phyloP scores from a whole-genome alignment of 768 basidiomycete species.

The Crucibulum laeve region DNA sequence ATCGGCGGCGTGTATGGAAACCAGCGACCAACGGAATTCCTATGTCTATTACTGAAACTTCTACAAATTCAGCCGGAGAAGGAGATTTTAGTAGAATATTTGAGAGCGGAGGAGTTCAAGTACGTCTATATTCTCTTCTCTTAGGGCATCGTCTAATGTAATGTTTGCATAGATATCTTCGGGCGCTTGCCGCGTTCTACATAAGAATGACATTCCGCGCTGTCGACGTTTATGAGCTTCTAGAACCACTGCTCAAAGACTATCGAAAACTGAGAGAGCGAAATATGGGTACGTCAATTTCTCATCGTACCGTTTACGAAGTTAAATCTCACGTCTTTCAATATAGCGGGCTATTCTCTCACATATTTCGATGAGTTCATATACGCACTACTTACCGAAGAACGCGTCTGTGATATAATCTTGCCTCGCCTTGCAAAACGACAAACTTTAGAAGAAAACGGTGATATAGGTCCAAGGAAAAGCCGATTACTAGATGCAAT shows the following conservation, averaged over 20 bases:
- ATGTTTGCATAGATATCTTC: slow-evolving; percentile 64
- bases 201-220: slow-evolving; percentile 92
- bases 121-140: slow-evolving; percentile 31
- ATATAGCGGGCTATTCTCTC: slow-evolving; percentile 76
- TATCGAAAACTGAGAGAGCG: slow-evolving; percentile 84
- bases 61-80: slow-evolving; percentile 97
- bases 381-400: slow-evolving; percentile 77
- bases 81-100: slow-evolving; percentile 93
- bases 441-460: slow-evolving; percentile 84
- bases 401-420: slow-evolving; percentile 95
- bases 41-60: slow-evolving; percentile 89
- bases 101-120: slow-evolving; percentile 98
- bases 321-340: neutral
- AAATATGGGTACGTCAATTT: slow-evolving; percentile 59
- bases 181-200: slow-evolving; percentile 91
- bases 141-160: slow-evolving; percentile 2
- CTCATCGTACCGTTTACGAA: neutral
- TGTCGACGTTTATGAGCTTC: slow-evolving; percentile 85
- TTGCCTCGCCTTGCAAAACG: slow-evolving; percentile 86
- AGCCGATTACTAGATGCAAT: slow-evolving; percentile 86
- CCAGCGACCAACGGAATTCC: slow-evolving; percentile 90
- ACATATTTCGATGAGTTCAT: slow-evolving; percentile 93
- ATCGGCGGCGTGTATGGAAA: slow-evolving; percentile 97
- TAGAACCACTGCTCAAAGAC: slow-evolving; percentile 94
- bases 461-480: slow-evolving; percentile 81